These are phyloP conservation scores for Orbilia quercus DNA, from an alignment of 2,329 filamentous ascomycete genomes.

Conservation along the genomic window DNA sequence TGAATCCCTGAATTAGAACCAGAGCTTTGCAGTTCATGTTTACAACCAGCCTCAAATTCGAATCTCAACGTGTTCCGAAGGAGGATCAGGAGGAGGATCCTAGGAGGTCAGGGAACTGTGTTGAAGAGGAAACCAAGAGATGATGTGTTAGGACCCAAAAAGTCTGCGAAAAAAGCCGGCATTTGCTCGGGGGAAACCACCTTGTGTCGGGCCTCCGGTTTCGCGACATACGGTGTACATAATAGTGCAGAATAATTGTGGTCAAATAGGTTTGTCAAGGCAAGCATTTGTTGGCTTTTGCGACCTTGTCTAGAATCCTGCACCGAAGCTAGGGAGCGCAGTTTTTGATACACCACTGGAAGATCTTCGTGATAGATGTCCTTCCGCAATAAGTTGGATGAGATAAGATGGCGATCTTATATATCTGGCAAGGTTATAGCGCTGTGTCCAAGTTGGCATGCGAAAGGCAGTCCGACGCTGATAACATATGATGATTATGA, in stretches of 20 bases:
- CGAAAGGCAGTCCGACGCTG: neutral
- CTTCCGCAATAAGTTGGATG: conserved; percentile 34
- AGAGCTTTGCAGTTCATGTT: neutral
- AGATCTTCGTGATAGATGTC: conserved; percentile 14
- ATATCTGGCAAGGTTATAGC: neutral
- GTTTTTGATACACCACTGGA: neutral
- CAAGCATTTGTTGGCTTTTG: too few relatives aligned
- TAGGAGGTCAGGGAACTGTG: too few relatives aligned
- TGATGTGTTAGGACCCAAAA: too few relatives aligned
- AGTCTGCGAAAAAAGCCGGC: too few relatives aligned
- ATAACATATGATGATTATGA: neutral
- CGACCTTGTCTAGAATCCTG: neutral
- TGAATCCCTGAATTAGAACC: too few relatives aligned
- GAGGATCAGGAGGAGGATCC: too few relatives aligned
- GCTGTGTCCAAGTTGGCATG: neutral
- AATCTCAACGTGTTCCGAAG: neutral
- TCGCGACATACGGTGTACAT: too few relatives aligned
- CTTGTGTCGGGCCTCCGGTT: too few relatives aligned
- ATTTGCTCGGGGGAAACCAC: too few relatives aligned
- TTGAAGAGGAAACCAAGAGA: too few relatives aligned
- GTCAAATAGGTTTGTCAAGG: too few relatives aligned
- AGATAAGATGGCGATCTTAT: conserved; percentile 44
- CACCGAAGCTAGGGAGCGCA: neutral
- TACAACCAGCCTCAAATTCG: neutral
- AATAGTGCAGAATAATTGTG: too few relatives aligned